Base-by-base conservation (phyloP, 257 asterid genomes). In the Solanum tarapatanum region DNA sequence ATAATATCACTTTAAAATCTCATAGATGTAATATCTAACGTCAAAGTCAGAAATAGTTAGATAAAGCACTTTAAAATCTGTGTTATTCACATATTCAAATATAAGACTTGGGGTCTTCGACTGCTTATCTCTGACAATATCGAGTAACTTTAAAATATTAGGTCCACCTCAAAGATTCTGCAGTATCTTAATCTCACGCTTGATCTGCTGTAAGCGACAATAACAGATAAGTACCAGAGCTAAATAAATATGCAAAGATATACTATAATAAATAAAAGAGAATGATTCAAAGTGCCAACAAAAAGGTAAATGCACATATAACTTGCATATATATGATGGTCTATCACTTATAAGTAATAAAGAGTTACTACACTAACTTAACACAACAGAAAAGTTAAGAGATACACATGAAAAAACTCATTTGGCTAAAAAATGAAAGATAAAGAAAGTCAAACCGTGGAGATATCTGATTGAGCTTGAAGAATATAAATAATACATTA, bases 41-140 rank as follows among this genome's bases (percentile, higher is more conserved):
- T 84, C 87, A 41, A 84, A 62, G 77, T 84, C 60, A 3, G 87
- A 62, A 32, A 84, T 77, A 62, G 76, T 84, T 7, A 76, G 87
- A 68, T 62, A 84, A 36, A 84, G 60, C 58, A 84, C 87, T 84
- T 84, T 84, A 84, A 84, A 84, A 62, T 84, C 37, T 84, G 87
- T 84, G 87, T 84, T 84, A 62, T 84, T 84, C 87, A 84, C 87
- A 23, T 84, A 84, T 84, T 84, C 77, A 62, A 84, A 84, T 58
- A 84, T 84, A 68, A 84, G 77, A n/a, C 87, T 84, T 60, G 87
- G 87, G 55, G 87, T 84, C 87, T 84, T 84, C 55, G 6, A 33
- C 35, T 33, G 35, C 35, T 33, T 0, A 33, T 33, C 35, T 33
- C 35, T 33, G 35, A 62, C 77, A n/a, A 84, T 84, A 62, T 84